Evolutionary conservation across 192 early-diverging fungal species (phyloP), one percentile per base, ranked within the genome.

Genomic region (Spizellomyces sp.): DNA sequence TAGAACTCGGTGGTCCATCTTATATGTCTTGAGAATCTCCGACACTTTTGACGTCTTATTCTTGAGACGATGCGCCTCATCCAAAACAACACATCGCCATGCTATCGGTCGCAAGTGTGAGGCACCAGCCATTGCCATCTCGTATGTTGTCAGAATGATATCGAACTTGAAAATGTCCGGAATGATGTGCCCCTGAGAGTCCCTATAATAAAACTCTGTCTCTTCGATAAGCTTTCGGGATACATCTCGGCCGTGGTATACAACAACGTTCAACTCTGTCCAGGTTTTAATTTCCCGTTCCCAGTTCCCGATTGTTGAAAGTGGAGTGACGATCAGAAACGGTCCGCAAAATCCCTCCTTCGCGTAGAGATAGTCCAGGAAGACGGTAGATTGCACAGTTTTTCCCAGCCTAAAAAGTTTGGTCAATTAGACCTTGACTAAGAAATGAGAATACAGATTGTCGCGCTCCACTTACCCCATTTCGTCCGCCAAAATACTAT

Each of bases 31-130:
- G 17, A 94, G 73, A 7, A 89, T 82, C 73, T 94, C 93, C 4
- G 85, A 78, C 5, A 92, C 87, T 71, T 94, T 95, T 59, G 91
- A 92, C 17, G 85, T 12, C 59, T 90, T 91, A 79, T 94, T 94
- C 67, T 95, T 95, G 45, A 95, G 73, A n/a, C 88, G 78, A 73
- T 95, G 93, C 5, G 91, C 93, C 71, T 95, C 93, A 71, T 95
- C 93, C 17, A 95, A 82, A n/a, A 94, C 81, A 54, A 82, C 86
- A 17, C 80, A 86, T 36, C 85, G 74, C 92, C 92, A 95, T 7
- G 73, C 77, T 45, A 95, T 86, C n/a, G 87, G 84, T 43, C 84
- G 79, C 8, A 95, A 79, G 58, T 92, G 87, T 1, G 87, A 58
- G 36, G 89, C 89, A 58, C 80, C 83, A 10, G 75, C 61, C 76